Base-by-base conservation (phyloP, 352 stramenopile genomes). In the Globisporangium cederbergense region DNA sequence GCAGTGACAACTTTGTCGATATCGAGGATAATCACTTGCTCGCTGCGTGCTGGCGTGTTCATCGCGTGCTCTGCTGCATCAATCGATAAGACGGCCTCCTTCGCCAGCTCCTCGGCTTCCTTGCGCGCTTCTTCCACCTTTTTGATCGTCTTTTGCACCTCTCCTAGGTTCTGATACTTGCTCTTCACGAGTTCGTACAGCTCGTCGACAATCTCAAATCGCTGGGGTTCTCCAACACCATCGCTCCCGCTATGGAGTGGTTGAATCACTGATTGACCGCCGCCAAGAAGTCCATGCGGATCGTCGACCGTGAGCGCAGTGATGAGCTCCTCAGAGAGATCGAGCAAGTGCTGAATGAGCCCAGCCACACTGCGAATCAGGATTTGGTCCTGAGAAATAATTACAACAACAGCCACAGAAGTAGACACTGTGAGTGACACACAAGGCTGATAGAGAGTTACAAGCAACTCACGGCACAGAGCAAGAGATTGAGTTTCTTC, bases 401-500 rank as follows among this genome's bases (percentile, higher is more conserved):
- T 14, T 32, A 60, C 20, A 47, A 0, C 18, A 32, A 60, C 38
- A 30, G 1, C 18, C 43, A 30, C 28, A 32, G 25, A 14, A 16
- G 50, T 51, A 62, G 32, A 42, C 9, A 42, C 9, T 42, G 36
- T 14, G 36, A 42, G 9, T 42, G 36, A 42, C 4, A 42, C 36
- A 14, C 36, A 16, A 18, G 9, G 36, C 36, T 40, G 16, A 5
- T 34, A 22, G 14, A 53, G n/a, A 54, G 11, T 16, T 4, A 54
- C 22, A 10, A 2, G 25, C 1, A 20, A 61, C 58, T 30, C 58
- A 79, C 74, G 16, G 78, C 69, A 8, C 74, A 74, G 6, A 87
- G 64, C 16, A 85, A 58, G 20, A 74, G 36, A 30, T 84, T 87
- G 55, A 87, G 66, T 11, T 74, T 75, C 59, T 85, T 84, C 13